Percentiles rank a stretch among this genome's conserved stretches.
These are phyloP conservation scores for Kalaharituber pfeilii DNA, from an alignment of 2,329 filamentous ascomycete genomes.

Conservation along the genomic window DNA sequence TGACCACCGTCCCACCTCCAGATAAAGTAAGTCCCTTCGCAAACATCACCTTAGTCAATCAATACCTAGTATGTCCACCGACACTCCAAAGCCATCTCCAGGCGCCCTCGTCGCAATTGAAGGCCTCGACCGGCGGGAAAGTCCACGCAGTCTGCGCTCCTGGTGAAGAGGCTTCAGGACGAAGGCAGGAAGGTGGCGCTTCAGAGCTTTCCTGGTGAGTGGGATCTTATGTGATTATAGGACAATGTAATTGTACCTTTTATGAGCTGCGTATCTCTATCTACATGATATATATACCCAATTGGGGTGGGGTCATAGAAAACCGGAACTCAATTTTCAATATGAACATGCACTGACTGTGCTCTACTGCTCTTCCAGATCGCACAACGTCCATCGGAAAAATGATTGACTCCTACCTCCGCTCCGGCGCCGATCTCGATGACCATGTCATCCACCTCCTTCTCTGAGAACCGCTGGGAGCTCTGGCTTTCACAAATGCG, in stretches of 20 bases:
- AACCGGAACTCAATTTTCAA: no score
- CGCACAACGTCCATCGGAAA: conserved; percentile 67
- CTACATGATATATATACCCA: no score
- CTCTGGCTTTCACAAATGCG: no score
- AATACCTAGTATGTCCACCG: background rate
- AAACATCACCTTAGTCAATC: no score
- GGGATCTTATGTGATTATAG: no score
- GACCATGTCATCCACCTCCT: conserved; percentile 81
- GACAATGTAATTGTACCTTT: no score
- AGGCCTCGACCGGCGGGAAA: conserved; percentile 83
- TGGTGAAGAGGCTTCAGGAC: conserved; percentile 38
- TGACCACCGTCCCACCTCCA: no score
- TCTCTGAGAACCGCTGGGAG: conserved; percentile 86
- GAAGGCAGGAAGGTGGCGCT: conserved; percentile 38
- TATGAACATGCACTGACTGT: no score
- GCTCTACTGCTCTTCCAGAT: no score
- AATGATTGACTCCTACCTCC: conserved; percentile 72
- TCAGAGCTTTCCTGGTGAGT: conserved; percentile 48
- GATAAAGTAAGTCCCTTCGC: no score
- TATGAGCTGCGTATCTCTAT: no score
- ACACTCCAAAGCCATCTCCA: conserved; percentile 27
- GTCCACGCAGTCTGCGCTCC: conserved; percentile 65
- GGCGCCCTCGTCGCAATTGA: conserved; percentile 72
- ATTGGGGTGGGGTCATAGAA: no score
- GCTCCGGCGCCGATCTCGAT: conserved; percentile 48